A percentile compares a stretch with the other conserved stretches of the same genome.
Evolutionary conservation across 108 stramenopile species (phyloP).

Genomic region (Bacterosira constricta): DNA sequence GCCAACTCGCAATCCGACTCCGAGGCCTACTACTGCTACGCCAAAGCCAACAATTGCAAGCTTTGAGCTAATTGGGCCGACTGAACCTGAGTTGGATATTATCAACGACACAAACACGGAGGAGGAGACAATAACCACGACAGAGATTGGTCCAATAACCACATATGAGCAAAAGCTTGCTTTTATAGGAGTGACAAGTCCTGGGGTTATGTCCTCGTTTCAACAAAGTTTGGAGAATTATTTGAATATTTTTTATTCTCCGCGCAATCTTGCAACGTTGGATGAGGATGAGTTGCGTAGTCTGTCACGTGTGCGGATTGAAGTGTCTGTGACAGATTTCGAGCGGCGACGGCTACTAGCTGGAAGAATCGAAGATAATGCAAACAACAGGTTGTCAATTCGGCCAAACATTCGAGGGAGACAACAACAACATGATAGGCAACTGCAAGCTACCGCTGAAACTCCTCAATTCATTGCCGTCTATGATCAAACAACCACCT

Average conservation of each 20-base stretch:
- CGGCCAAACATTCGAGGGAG: not conserved
- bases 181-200: conserved; percentile 17
- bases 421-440: not conserved
- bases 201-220: conserved; percentile 20
- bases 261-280: not conserved
- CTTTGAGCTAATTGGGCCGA: not conserved
- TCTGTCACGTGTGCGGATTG: conserved; percentile 27
- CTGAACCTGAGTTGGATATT: too few species aligned
- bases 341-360: conserved; percentile 3
- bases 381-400: not conserved
- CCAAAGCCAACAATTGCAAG: not conserved
- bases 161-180: conserved; percentile 30
- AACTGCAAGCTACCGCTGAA: not conserved
- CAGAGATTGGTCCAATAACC: conserved; percentile 23
- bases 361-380: not conserved
- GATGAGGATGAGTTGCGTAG: conserved; percentile 32
- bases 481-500: conserved; percentile 40
- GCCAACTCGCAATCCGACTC: not conserved
- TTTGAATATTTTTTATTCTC: conserved; percentile 27
- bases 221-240: conserved; percentile 30
- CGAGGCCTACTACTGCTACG: not conserved
- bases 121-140: too few species aligned
- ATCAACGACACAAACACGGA: too few species aligned
- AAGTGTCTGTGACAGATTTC: conserved; percentile 5
- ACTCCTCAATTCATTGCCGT: conserved; percentile 11